Evolutionary conservation across 768 basidiomycete genomes (phyloP), one percentile per base, ranked within the genome.

Genomic region (Rubroboletus satanas): DNA sequence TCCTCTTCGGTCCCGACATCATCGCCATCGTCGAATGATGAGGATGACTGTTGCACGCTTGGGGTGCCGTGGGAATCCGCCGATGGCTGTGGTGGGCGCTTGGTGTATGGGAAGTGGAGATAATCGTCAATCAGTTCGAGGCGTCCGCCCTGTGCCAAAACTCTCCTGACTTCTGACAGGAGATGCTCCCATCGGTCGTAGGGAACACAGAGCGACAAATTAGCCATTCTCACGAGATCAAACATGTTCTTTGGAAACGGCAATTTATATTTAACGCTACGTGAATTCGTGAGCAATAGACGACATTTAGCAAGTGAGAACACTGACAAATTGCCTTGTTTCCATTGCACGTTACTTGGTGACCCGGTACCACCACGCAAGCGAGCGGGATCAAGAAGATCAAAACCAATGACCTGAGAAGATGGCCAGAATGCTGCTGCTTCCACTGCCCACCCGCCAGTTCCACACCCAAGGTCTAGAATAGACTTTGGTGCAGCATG

Each of bases 51-150:
- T n/a, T 9, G 49, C 28, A 44, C 3, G 33, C 14, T 38, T 31
- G 51, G 11, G 18, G n/a, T 33, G 6, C 3, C 45, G 42, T 57
- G 52, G 10, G 57, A 53, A 51, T 45, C 35, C 26, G 26, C 28
- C 17, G 51, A 39, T 42, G 56, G 63, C 35, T 39, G 71, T 53
- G 54, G 65, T 38, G 57, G 61, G 35, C n/a, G 45, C 46, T 66
- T 70, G 17, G 77, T 73, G 54, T 81, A 83, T 1, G 88, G 84
- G 61, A 88, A 89, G 58, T 79, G 67, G 33, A 87, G 71, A 60
- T 85, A 72, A 67, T 92, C 89, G 67, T 90, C 87, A 48, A 92
- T 82, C 45, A 90, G 62, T 66, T 93, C 90, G 3, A 92, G 71
- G 9, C 80, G 78, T 4, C 90, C 90, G 15, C 77, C 80, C 7